Evolutionary conservation across 805 yeast species (phyloP).

Genomic region (Teunomyces tritomae): DNA sequence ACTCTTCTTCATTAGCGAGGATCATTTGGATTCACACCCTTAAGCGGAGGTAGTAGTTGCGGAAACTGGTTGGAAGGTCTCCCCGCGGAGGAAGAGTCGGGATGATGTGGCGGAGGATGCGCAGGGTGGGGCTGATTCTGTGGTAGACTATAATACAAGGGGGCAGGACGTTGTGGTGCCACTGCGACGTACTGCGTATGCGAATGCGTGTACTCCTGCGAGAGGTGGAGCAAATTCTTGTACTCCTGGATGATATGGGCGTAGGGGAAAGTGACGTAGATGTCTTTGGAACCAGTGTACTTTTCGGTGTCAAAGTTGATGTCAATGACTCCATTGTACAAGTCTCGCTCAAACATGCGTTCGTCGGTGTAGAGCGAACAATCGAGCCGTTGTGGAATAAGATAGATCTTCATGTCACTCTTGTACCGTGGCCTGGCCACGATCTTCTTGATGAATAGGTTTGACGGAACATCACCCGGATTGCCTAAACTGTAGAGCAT

Average conservation of each 20-base stretch:
- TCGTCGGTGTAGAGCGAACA: conserved; percentile 46
- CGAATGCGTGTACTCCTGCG: neutral
- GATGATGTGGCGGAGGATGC: neutral
- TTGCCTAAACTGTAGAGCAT: conserved; percentile 39
- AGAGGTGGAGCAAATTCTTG: conserved; percentile 4
- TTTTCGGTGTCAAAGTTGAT: conserved; percentile 15
- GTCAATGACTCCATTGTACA: conserved; percentile 48
- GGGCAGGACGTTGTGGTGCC: neutral
- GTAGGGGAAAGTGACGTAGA: conserved; percentile 13
- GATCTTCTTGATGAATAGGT: conserved; percentile 52
- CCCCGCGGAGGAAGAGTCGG: neutral
- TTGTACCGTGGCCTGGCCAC: conserved; percentile 64
- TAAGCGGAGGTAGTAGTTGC: neutral
- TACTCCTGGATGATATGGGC: conserved; percentile 5
- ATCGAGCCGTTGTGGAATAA: conserved; percentile 42
- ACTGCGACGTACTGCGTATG: neutral
- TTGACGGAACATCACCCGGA: conserved; percentile 42
- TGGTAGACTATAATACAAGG: neutral
- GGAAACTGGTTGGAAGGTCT: neutral
- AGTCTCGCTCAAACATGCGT: conserved; percentile 51
- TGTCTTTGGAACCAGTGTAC: conserved; percentile 4
- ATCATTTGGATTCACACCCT: neutral
- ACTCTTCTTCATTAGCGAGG: neutral
- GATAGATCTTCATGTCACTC: conserved; percentile 59
- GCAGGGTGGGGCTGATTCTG: neutral